Evolutionary conservation across 768 basidiomycete species (phyloP), one percentile per base, ranked within the genome.

Genomic region (Tylopilus balloui): DNA sequence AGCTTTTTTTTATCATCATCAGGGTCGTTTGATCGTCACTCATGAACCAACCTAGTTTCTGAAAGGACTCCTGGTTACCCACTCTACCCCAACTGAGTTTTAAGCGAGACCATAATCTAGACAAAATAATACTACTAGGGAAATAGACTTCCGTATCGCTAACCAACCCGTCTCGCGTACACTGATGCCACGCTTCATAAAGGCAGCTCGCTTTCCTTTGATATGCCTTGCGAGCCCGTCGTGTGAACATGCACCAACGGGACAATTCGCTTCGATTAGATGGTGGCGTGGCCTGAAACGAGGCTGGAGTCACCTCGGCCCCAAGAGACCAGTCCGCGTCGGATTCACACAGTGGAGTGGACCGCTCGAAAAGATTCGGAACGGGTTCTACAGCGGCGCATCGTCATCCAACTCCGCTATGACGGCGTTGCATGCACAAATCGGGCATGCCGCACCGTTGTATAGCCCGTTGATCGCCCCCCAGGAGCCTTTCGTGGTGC

Each of bases 201-300:
- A 64, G 49, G 47, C 53, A 62, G 53, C 38, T 20, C 17, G 13
- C n/a, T n/a, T n/a, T n/a, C n/a, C n/a, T n/a, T n/a, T 15, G 6
- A 12, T 27, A 35, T 32, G 7, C 36, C 41, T 35, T 42, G 50
- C 54, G 50, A 47, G 47, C 47, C 44, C 57, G 24, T 41, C 59
- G 64, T 63, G 61, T 47, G 63, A 63, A 63, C 31, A 21, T n/a
- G n/a, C n/a, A n/a, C n/a, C 47, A n/a, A 12, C 50, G 42, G 43
- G 15, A 48, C 50, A 31, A 44, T 25, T 34, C 32, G 27, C 37
- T 48, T 48, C 17, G 40, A 27, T 36, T 31, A 50, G 53, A 56
- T 52, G 31, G 54, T 56, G 50, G 60, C 60, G 48, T 23, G 32
- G 3, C 29, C 47, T 54, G 49, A 55, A 52, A 53, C 49, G 46